A percentile compares a stretch with the other conserved stretches of the same genome.
These are phyloP conservation scores for Pseudofabraea citricarpa DNA, from an alignment of 2,329 filamentous ascomycete species.

Conservation along the genomic window DNA sequence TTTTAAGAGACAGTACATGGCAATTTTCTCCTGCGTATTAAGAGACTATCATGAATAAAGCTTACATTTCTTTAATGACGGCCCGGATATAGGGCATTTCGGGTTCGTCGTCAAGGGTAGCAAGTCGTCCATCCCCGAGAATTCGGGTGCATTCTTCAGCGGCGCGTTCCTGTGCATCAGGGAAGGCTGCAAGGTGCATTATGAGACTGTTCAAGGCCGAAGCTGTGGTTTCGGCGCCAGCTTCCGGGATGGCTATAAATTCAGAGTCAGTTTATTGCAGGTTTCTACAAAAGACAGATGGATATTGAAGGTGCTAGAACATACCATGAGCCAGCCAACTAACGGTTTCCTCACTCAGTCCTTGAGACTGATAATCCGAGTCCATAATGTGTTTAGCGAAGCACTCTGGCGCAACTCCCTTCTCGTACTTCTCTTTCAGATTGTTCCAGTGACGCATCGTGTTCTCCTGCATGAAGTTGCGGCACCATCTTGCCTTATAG, in stretches of 20 bases:
- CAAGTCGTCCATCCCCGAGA: slow-evolving; percentile 29
- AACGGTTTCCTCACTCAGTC: neutral
- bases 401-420: neutral
- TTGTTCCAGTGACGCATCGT: neutral
- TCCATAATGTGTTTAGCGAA: neutral
- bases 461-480: neutral
- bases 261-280: too few relatives aligned
- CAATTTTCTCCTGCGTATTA: too few relatives aligned
- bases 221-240: slow-evolving; percentile 27
- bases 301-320: neutral
- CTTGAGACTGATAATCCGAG: neutral
- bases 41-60: too few relatives aligned
- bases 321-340: neutral
- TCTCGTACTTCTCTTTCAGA: neutral
- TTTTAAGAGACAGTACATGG: too few relatives aligned
- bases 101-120: slow-evolving; percentile 28
- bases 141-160: slow-evolving; percentile 34
- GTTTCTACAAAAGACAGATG: neutral
- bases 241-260: slow-evolving; percentile 24
- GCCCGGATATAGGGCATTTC: slow-evolving; percentile 35
- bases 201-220: slow-evolving; percentile 25
- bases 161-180: slow-evolving; percentile 30
- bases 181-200: slow-evolving; percentile 32
- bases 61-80: slow-evolving; percentile 36
- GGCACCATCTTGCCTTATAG: neutral